Base-by-base conservation (phyloP, 345 rosid species). In the Erodium maritimum region DNA sequence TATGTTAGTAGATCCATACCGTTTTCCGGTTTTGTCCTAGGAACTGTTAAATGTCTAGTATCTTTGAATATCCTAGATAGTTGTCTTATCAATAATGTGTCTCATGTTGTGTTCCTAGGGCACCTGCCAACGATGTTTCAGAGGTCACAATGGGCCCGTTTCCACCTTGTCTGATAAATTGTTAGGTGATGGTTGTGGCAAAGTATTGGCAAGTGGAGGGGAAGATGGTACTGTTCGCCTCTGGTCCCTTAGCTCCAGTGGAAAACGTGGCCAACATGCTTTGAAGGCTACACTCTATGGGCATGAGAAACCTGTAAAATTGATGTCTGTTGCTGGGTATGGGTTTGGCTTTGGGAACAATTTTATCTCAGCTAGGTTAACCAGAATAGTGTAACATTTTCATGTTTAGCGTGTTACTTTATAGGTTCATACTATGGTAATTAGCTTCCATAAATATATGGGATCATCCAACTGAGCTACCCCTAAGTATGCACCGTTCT, bases 211-310 rank as follows among this genome's bases (percentile, higher is more conserved):
- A 54, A 86, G 87, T 62, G 87, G 94, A 59, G 89, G 89, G 53
- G 89, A 82, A 37, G 89, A 86, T 70, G 79, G 80, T 21, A 81
- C 87, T 14, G 70, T 82, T 68, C 82, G 94, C 34, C 77, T 82
- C 23, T 83, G 89, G 89, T 77, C 94, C 34, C 82, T 86, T 65
- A 60, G 68, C 59, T 80, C 91, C 57, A 72, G 70, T 53, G 70
- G 80, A 58, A 82, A 79, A 61, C 75, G 80, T 50, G 78, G 94
- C 18, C 84, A 73, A 7, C 82, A 73, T 19, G 77, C 85, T 65
- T 72, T 75, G 58, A 82, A 75, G 70, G 77, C 89, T 65, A 86
- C 89, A 19, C 65, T 83, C 61, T 63, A 74, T 20, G 89, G 85
- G 61, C 89, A 80, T 69, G 76, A 77, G 71, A 86, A 74, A 58